Base-by-base conservation (phyloP, 164 flowering plant species). In the Vitis rupestris region DNA sequence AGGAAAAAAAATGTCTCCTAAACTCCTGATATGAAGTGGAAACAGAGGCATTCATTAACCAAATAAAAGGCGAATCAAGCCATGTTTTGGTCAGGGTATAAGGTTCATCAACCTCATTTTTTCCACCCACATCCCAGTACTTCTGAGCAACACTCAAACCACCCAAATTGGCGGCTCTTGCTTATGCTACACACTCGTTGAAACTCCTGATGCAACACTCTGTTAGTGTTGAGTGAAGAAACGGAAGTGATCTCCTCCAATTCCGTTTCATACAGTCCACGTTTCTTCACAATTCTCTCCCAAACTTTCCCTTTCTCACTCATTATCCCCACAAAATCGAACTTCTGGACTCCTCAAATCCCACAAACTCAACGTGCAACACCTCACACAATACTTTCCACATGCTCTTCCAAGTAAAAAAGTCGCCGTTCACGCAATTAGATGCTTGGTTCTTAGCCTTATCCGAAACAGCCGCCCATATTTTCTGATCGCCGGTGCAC, bases 361-460 rank as follows among this genome's bases (percentile, higher is more conserved):
- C 50, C 58, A 67, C 73, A 10, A 67, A 74, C 29, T 71, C 78
- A 19, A 78, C 64, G 4, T 27, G 70, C 47, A 78, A 74, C 2
- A 54, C 30, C 56, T 74, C 78, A 15, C 75, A 37, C 59, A 78
- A 15, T 19, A 71, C 49, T 49, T 65, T 72, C 81, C 78, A 75
- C 17, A 74, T 8, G 4, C 63, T 52, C 70, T 75, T 79, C 82
- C 82, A 77, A 8, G 74, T 72, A 15, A 77, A 79, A 16, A 77
- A 75, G 56, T 79, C 81, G 0, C 85, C 85, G 19, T 79, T 75
- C 0, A 78, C 73, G 70, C 79, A 75, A 61, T 77, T 79, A n/a
- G 75, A 82, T 1, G 82, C 81, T 13, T 79, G 70, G 66, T 82
- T 82, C 76, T 73, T 79, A 5, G 79, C 81, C 9, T n/a, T 29